These are phyloP conservation scores for Suillus alpinus DNA, from an alignment of 768 basidiomycete genomes.

Conservation along the genomic window DNA sequence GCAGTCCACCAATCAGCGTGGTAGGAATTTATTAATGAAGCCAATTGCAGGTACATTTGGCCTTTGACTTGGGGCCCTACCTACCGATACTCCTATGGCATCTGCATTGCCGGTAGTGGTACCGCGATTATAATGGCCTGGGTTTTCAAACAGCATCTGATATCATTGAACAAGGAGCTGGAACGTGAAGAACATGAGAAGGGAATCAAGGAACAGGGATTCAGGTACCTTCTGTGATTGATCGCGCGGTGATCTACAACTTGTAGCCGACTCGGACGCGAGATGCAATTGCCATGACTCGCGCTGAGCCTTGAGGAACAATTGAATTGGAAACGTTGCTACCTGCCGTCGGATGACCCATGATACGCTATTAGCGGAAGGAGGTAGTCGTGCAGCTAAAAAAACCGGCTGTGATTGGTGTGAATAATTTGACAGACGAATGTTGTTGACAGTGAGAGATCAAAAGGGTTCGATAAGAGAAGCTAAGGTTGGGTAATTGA, in stretches of 20 bases:
- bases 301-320: constrained; percentile 2
- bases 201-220: constrained; percentile 42
- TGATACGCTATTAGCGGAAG: background rate
- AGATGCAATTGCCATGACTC: background rate
- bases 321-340: constrained; percentile 1
- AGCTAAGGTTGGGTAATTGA: background rate
- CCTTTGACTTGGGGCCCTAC: constrained; percentile 66
- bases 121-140: constrained; percentile 50
- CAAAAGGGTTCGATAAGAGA: background rate
- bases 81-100: constrained; percentile 69
- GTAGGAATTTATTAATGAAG: constrained; percentile 1
- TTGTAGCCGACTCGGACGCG: background rate
- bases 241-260: background rate
- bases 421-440: background rate
- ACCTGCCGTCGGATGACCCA: background rate
- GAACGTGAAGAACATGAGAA: constrained; percentile 38
- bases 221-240: constrained; percentile 49
- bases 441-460: background rate
- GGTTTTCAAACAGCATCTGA: constrained; percentile 43
- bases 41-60: constrained; percentile 56
- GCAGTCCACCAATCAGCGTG: constrained; percentile 4
- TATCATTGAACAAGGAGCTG: constrained; percentile 36
- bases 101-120: constrained; percentile 62
- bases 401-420: background rate
- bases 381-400: background rate